Evolutionary conservation across 768 basidiomycete genomes (phyloP), one percentile per base, ranked within the genome.

Genomic region (Mycena vulgaris): DNA sequence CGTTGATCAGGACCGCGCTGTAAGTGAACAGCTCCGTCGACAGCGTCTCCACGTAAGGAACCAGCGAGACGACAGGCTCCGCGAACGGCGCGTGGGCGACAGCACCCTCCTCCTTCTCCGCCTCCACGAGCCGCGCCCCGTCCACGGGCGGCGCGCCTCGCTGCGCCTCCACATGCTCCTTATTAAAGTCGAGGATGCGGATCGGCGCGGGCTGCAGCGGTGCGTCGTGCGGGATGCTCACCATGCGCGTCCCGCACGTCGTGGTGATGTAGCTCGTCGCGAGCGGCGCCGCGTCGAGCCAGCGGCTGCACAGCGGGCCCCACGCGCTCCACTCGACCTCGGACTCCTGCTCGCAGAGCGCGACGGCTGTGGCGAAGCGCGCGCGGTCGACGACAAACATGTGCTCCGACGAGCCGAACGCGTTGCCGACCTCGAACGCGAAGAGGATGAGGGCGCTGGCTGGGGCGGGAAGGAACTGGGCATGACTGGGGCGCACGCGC

Each of bases 211-310:
- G 64, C 6, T 14, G 16, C n/a, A 23, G 16, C 5, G 19, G 30
- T 31, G 70, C 70, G 21, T 63, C 56, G 31, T 51, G 48, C 16
- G 55, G 21, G 56, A 68, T 68, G 37, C 37, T 17, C 10, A 68
- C 70, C 60, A 71, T 40, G 21, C 70, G 60, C 31, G 30, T 31
- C 9, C 70, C 66, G 9, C 25, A 25, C 9, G 70, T 68, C 5
- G 61, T 51, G 17, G 70, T 71, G 62, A 71, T 71, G 40, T 68
- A 63, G 11, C 63, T 65, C 28, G n/a, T 63, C 33, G 55, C 33
- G 23, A 63, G n/a, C 8, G 19, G 11, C 9, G n/a, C 19, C 11
- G 55, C 65, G 25, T 63, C 48, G 37, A 71, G 47, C 61, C 60
- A 71, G 39, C 61, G 65, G 0, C 55, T 52, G 39, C 66, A 63